phyloP scores from a whole-genome alignment of 1,139 yeast species.

The Kurtzmaniella quercitrusa region DNA sequence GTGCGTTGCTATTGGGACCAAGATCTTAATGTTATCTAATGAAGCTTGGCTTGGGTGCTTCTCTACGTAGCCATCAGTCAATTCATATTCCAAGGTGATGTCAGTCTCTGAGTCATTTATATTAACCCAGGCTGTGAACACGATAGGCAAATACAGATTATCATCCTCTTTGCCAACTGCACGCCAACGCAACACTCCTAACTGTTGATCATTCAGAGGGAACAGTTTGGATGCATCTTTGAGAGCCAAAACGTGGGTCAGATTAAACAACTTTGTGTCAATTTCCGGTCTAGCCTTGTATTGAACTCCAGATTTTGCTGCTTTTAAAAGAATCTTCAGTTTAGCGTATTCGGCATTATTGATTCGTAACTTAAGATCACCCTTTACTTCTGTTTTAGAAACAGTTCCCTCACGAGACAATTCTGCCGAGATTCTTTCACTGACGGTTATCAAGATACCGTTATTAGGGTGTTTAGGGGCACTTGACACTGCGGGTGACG shows the following conservation, averaged over 20 bases:
- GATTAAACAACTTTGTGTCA: constrained; percentile 67
- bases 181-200: constrained; percentile 93
- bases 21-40: constrained; percentile 48
- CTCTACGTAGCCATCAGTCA: constrained; percentile 39
- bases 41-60: constrained; percentile 18
- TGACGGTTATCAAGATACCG: constrained; percentile 74
- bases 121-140: constrained; percentile 83
- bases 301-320: constrained; percentile 51
- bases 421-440: constrained; percentile 75
- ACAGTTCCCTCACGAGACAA: constrained; percentile 83
- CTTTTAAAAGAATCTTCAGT: constrained; percentile 57
- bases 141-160: constrained; percentile 61
- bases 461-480: constrained; percentile 49
- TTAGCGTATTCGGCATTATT: constrained; percentile 67
- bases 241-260: constrained; percentile 58
- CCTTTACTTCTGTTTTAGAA: constrained; percentile 74
- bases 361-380: constrained; percentile 85
- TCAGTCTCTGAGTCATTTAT: constrained; percentile 59
- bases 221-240: constrained; percentile 76
- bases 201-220: constrained; percentile 86
- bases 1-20: constrained; percentile 60
- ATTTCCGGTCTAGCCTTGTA: constrained; percentile 96
- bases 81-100: constrained; percentile 86
- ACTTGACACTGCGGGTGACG: constrained; percentile 24
- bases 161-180: constrained; percentile 59